Percentiles rank a stretch among this genome's conserved stretches.
These are phyloP conservation scores for Arthroderma sp. DNA, from an alignment of 2,329 filamentous ascomycete species.

Conservation along the genomic window DNA sequence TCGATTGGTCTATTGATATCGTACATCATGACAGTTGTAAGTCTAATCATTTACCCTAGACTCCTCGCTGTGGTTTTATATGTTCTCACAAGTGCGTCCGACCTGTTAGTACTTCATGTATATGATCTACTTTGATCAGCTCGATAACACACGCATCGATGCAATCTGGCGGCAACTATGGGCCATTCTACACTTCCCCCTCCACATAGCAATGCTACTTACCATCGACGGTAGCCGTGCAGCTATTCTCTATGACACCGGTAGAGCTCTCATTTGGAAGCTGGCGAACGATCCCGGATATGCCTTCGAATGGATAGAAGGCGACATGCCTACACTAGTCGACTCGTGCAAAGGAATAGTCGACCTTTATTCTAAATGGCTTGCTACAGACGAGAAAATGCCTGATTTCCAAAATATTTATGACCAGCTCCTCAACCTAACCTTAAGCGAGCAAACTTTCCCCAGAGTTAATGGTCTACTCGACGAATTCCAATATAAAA, in stretches of 20 bases:
- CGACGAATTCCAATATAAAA: too few relatives aligned
- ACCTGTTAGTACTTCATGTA: slow-evolving; percentile 39
- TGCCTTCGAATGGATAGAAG: too few relatives aligned
- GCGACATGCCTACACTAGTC: too few relatives aligned
- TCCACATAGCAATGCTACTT: slow-evolving; percentile 50
- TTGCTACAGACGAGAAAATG: not conserved
- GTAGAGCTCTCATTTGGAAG: not conserved
- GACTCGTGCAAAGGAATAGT: too few relatives aligned
- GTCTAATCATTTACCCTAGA: not conserved
- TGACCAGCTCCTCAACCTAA: not conserved
- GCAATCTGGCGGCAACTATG: slow-evolving; percentile 44
- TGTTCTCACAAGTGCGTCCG: not conserved
- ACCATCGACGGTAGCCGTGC: slow-evolving; percentile 48
- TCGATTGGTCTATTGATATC: slow-evolving; percentile 9
- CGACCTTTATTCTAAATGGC: too few relatives aligned
- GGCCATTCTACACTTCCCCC: slow-evolving; percentile 43
- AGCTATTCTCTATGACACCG: slow-evolving; percentile 31
- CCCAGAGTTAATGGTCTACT: slow-evolving; percentile 2
- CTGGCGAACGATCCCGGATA: too few relatives aligned
- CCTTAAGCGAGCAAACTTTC: slow-evolving; percentile 7
- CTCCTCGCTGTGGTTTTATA: not conserved
- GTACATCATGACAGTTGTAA: slow-evolving; percentile 9
- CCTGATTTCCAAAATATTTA: slow-evolving; percentile 8
- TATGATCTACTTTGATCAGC: slow-evolving; percentile 47
- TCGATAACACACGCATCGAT: slow-evolving; percentile 34